A percentile compares a stretch with the other conserved stretches of the same genome.
phyloP scores from a whole-genome alignment of 768 basidiomycete genomes.

The Ramaria rubella region DNA sequence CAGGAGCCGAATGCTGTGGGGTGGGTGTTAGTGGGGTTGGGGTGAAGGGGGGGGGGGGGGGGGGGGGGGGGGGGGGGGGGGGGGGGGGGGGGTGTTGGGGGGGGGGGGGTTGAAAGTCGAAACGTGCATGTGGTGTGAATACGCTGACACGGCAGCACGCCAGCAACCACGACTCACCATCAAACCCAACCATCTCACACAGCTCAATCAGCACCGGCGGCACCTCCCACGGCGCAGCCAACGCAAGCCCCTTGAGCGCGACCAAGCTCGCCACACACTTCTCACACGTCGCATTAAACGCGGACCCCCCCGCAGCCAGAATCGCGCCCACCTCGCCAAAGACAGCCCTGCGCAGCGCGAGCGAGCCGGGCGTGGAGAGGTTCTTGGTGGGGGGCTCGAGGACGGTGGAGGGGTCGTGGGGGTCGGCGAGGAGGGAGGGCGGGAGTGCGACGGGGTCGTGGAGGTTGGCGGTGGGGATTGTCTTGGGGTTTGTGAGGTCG shows the following conservation, averaged over 20 bases:
- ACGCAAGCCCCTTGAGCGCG: slow-evolving; percentile 7
- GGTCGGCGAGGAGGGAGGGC: slow-evolving; percentile 8
- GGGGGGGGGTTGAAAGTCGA: background rate
- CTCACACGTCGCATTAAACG: slow-evolving; percentile 1
- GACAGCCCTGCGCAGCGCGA: slow-evolving; percentile 2
- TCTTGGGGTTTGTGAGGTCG: slow-evolving; percentile 12
- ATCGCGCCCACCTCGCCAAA: slow-evolving; percentile 5
- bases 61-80: background rate
- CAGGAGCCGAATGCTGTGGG: slow-evolving; percentile 13
- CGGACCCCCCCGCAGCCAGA: slow-evolving; percentile 1
- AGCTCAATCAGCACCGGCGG: slow-evolving; percentile 9
- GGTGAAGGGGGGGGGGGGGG: slow-evolving; percentile 1
- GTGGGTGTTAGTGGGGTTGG: too few species aligned
- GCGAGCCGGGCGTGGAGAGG: slow-evolving; percentile 9
- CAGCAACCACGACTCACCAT: slow-evolving; percentile 1
- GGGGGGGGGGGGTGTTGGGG: too few species aligned
- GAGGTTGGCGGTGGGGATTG: slow-evolving; percentile 13
- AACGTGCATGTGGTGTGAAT: too few species aligned
- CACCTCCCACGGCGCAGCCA: slow-evolving; percentile 13
- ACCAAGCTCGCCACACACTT: slow-evolving; percentile 10
- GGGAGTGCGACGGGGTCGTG: slow-evolving; percentile 12
- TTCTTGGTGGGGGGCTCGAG: background rate
- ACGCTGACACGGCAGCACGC: too few species aligned
- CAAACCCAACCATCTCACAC: slow-evolving; percentile 11
- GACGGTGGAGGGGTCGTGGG: background rate